A percentile compares a stretch with the other conserved stretches of the same genome.
Conservation (phyloP, 805 yeast genomes). For the Candida ulmi region DNA sequence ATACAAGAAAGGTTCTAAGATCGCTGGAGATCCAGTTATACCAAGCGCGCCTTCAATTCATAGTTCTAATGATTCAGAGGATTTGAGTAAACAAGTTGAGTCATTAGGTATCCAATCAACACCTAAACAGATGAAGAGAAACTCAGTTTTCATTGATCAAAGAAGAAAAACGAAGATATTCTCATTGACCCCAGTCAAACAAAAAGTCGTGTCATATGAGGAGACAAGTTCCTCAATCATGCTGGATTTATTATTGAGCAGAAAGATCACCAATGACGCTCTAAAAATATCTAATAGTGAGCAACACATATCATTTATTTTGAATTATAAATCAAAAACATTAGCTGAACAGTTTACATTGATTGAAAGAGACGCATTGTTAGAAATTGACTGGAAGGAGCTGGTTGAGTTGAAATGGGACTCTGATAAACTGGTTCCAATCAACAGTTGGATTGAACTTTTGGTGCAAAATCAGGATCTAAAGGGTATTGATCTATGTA, state of each 20-base stretch:
- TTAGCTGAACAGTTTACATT: slow-evolving; percentile 81
- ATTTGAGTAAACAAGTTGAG: slow-evolving; percentile 12
- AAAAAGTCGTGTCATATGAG: slow-evolving; percentile 16
- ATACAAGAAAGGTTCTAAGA: slow-evolving; percentile 16
- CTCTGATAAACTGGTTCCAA: slow-evolving; percentile 51
- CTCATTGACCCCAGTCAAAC: slow-evolving; percentile 28
- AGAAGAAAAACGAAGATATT: slow-evolving; percentile 32
- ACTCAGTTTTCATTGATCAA: slow-evolving; percentile 29
- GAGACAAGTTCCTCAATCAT: slow-evolving; percentile 27
- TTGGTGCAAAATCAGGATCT: slow-evolving; percentile 49
- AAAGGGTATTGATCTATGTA: slow-evolving; percentile 78
- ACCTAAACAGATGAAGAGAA: slow-evolving; percentile 14
- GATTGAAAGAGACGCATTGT: slow-evolving; percentile 77
- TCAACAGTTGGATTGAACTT: slow-evolving; percentile 79
- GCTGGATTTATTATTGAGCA: slow-evolving; percentile 32
- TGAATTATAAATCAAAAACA: slow-evolving; percentile 60
- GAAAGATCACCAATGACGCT: slow-evolving; percentile 17
- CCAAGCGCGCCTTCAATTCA: slow-evolving; percentile 2
- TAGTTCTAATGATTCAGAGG: slow-evolving; percentile 17
- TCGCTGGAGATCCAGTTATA: background rate
- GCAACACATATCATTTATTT: slow-evolving; percentile 75
- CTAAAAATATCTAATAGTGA: slow-evolving; percentile 26
- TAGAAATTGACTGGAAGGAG: slow-evolving; percentile 90
- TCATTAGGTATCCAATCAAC: slow-evolving; percentile 14
- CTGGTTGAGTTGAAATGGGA: slow-evolving; percentile 74